Conservation (phyloP, 2,329 filamentous ascomycete species). For the Emergomyces africanus region DNA sequence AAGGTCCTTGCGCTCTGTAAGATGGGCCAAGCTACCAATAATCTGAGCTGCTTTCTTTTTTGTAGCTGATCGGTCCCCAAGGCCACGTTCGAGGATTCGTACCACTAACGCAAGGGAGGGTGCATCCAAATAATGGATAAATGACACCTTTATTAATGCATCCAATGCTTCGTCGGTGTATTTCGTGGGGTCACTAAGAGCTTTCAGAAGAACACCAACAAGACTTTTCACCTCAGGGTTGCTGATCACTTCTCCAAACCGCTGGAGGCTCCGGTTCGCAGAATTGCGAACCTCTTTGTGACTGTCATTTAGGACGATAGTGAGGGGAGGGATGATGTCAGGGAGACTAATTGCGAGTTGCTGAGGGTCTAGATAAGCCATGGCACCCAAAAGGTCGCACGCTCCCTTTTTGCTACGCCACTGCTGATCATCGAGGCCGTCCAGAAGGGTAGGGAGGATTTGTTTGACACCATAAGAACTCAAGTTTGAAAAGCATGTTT, state of each 20-base stretch:
- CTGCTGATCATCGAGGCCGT: conserved; percentile 86
- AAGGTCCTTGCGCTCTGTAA: conserved; percentile 92
- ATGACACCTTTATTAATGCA: conserved; percentile 92
- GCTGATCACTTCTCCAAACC: conserved; percentile 95
- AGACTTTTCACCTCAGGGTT: conserved; percentile 95
- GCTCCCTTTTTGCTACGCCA: conserved; percentile 99
- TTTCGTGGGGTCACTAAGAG: conserved; percentile 91
- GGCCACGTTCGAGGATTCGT: conserved; percentile 83
- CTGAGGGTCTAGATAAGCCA: conserved; percentile 96
- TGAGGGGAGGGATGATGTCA: conserved; percentile 92
- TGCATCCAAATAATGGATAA: conserved; percentile 95
- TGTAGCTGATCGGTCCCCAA: conserved; percentile 82
- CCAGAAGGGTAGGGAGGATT: conserved; percentile 79
- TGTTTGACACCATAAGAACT: conserved; percentile 95
- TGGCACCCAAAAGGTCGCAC: conserved; percentile 89
- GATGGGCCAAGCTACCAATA: conserved; percentile 91
- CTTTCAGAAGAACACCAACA: conserved; percentile 84
- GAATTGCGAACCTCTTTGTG: conserved; percentile 92
- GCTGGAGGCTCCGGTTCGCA: conserved; percentile 90
- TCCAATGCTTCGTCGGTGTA: conserved; percentile 93
- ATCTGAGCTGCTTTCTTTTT: conserved; percentile 96
- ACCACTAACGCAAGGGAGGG: conserved; percentile 91
- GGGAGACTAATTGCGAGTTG: conserved; percentile 86
- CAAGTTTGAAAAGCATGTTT: conserved; percentile 82
- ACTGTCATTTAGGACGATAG: conserved; percentile 87